Evolutionary conservation across 106 monocot genomes (phyloP).

Genomic region (Dendrobium chrysotoxum): DNA sequence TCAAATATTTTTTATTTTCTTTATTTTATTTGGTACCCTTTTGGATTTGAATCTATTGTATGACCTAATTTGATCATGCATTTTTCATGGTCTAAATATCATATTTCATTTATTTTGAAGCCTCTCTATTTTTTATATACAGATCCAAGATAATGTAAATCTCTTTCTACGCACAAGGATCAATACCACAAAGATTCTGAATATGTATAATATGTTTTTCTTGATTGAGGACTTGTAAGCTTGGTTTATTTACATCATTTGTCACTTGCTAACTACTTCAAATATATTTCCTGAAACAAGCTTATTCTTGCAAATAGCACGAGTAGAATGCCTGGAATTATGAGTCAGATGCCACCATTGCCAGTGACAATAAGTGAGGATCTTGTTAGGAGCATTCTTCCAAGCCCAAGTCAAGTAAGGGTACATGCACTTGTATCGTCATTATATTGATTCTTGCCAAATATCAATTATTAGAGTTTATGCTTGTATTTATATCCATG

Average conservation of each 20-base stretch:
- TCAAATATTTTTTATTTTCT: no score
- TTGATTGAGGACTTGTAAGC: background rate
- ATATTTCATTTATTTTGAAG: constrained; percentile 5
- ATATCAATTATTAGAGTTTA: background rate
- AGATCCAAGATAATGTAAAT: constrained; percentile 47
- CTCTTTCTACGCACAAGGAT: constrained; percentile 37
- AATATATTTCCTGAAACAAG: constrained; percentile 1
- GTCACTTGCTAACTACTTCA: background rate
- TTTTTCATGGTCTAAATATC: background rate
- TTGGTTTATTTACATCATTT: background rate
- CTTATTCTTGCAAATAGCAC: constrained; percentile 24
- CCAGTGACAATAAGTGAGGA: constrained; percentile 31
- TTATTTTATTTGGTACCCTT: no score
- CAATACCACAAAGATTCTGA: constrained; percentile 35
- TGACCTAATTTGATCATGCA: background rate
- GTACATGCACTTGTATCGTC: background rate
- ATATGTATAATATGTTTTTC: constrained; percentile 25
- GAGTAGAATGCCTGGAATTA: constrained; percentile 46
- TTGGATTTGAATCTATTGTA: background rate
- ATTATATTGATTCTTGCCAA: background rate
- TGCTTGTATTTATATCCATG: background rate
- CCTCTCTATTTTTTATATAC: constrained; percentile 3
- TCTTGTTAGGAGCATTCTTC: constrained; percentile 28
- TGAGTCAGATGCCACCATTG: constrained; percentile 55
- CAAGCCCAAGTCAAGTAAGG: constrained; percentile 27